Evolutionary conservation across 208 protist genomes (phyloP), one percentile per base, ranked within the genome.

Genomic region (Leishmania martiniquensis): DNA sequence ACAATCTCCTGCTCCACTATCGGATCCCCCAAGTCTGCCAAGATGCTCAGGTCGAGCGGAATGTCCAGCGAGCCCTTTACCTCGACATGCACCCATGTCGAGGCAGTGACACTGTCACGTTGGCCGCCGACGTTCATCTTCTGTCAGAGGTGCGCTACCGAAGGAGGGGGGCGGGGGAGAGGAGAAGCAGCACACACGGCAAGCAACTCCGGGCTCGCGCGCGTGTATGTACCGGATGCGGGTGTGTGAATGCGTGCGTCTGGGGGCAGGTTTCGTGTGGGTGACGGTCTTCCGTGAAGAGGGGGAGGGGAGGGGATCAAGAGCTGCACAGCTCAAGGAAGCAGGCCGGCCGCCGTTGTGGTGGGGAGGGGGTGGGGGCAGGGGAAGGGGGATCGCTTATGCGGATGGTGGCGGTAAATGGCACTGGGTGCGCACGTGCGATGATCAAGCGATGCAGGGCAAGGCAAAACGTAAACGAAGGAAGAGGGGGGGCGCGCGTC

Each of bases 1-100:
- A 94, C 59, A 20, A 97, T 93, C 25, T 91, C 88, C 32, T 83
- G 75, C 81, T 93, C 85, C 72, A 97, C 63, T 32, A 84, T 44
- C 9, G 84, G 77, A 65, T 97, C 93, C 39, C 85, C 78, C 15
- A 97, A 67, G 29, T 73, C 82, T 15, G 85, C 72, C n/a, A 96
- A 85, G 22, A 91, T 57, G 67, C 76, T 63, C 6, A 92, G 75
- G 47, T 91, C 45, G 12, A 96, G 70, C 4, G 89, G 90, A 2
- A 95, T 62, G 2, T 82, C 83, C 7, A 93, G 57, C 2, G 84
- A 75, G 54, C 89, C 92, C 15, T 73, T 78, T 44, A 96, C 86
- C 39, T 85, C 78, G 37, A 95, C 86, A 32, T 77, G 84, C 52
- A 94, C 80, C 63, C 54, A 75, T 25, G 71, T 65, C 34, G 57